Evolutionary conservation across 2,329 filamentous ascomycete species (phyloP).

Genomic region (Apiospora pterosperma): DNA sequence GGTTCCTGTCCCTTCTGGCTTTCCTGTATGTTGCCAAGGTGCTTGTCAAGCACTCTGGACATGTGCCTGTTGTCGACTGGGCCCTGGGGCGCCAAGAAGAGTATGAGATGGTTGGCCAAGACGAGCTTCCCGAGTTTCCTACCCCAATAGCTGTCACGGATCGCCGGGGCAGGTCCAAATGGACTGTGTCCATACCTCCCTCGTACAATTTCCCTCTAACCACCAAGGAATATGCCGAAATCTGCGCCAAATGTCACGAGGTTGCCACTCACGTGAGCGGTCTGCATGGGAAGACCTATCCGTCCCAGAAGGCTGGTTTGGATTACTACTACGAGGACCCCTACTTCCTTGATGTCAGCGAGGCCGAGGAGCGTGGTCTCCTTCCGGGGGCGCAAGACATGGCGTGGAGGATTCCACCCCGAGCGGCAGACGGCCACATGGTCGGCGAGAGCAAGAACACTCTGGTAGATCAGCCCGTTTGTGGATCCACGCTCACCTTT

Average conservation of each 20-base stretch:
- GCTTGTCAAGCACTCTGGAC: constrained; percentile 27
- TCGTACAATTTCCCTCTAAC: constrained; percentile 64
- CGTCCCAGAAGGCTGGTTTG: constrained; percentile 42
- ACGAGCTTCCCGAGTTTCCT: constrained; percentile 66
- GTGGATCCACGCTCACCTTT: constrained; percentile 71
- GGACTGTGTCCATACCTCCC: constrained; percentile 78
- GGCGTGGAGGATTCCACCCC: constrained; percentile 34
- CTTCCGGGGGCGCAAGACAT: constrained; percentile 44
- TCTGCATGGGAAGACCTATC: constrained; percentile 38
- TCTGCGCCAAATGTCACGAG: constrained; percentile 65
- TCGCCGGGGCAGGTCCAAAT: constrained; percentile 60
- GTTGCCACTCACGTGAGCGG: constrained; percentile 57
- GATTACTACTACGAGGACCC: constrained; percentile 61
- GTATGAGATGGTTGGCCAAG: constrained; percentile 66
- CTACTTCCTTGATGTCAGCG: constrained; percentile 70
- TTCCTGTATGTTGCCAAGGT: constrained; percentile 47
- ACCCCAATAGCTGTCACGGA: constrained; percentile 70
- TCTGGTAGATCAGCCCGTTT: constrained; percentile 51
- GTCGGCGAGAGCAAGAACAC: constrained; percentile 44
- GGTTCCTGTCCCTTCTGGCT: constrained; percentile 46
- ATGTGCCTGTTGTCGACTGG: constrained; percentile 34
- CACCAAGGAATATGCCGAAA: constrained; percentile 63
- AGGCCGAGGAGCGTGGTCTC: constrained; percentile 64
- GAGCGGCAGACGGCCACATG: constrained; percentile 29
- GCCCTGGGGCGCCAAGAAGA: constrained; percentile 38